Evolutionary conservation across 805 yeast species (phyloP), one percentile per base, ranked within the genome.

Genomic region (Spathaspora girioi): DNA sequence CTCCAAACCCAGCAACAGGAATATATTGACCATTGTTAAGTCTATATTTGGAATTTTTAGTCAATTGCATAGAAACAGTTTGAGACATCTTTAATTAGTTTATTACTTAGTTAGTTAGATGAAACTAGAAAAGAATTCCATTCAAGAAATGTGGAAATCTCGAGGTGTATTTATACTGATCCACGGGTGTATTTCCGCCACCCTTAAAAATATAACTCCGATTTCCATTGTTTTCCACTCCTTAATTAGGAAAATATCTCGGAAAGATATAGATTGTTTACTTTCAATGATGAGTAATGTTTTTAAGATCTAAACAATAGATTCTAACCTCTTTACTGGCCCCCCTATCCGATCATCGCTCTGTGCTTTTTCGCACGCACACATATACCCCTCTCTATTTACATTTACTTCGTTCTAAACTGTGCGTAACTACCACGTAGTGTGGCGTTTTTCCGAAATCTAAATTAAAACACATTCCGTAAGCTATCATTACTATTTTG

Each of bases 1-100:
- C 77, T 1, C 89, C 89, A 17, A 77, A 69, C 0, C 81, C 89
- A 23, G 84, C 67, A 1, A 73, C 71, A 8, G 89, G 89, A 46
- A 84, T 81, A 9, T 63, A 60, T 35, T 66, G 62, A 1, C 89
- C 89, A 50, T 83, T 81, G 60, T 76, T 78, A 53, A 85, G 69
- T 48, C 67, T 78, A 57, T 78, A 69, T 49, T 56, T 64, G 42
- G 68, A 62, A n/a, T 63, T 49, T 46, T 63, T 64, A 50, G 69
- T 68, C 53, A 71, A 54, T 59, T 68, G 74, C 46, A 68, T 64
- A 7, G 73, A 40, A 17, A 40, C 26, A 31, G 35, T 31, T 31
- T 31, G 35, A 31, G 35, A 31, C 35, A 31, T 31, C n/a, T 31
- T 31, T 31, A 10, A 31, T 7, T 5, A 11, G 35, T 31, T 31